Base-by-base conservation (phyloP, 768 basidiomycete species). In the Lentinula guzmanii region DNA sequence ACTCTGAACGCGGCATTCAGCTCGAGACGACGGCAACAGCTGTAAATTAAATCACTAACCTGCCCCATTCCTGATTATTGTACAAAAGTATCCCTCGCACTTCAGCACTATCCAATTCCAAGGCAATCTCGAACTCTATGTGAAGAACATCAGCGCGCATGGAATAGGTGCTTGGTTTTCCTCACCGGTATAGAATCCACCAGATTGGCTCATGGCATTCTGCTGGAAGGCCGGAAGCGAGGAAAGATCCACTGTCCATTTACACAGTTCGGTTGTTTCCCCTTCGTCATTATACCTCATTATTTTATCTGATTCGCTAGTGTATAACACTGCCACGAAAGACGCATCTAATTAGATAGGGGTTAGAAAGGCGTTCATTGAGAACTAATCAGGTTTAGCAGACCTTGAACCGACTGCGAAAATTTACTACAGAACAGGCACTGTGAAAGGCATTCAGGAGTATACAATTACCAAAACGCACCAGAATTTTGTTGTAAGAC, bases 201-300 rank as follows among this genome's bases (percentile, higher is more conserved):
- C 77, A 42, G 75, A 70, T 46, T 81, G 77, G 9, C 84, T 79
- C 61, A 77, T 67, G n/a, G 88, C 87, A 65, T 88, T 86, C 63
- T 86, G 84, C 69, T 83, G 86, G 77, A 93, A 93, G 53, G 84
- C 85, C 42, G 92, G 92, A 57, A 94, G 74, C 28, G 87, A 80
- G 46, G 84, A 83, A 55, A 94, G 79, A 72, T 94, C 88, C 37
- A 94, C 91, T 9, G 89, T 93, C 92, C 92, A 94, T 74, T 89
- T 87, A 76, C 90, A 91, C 52, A 91, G 73, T 69, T 91, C 89
- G 63, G 70, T 75, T 3, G 83, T 86, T 68, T 89, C 89, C 33
- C 89, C 89, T 76, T 94, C 92, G 69, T 94, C 92, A 1, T 86
- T 90, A 67, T 93, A 94, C 64, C 91, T 79, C 87, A 90, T 87